phyloP scores from a whole-genome alignment of 176 grass and related monocot species.

The Puccinellia tenuiflora region DNA sequence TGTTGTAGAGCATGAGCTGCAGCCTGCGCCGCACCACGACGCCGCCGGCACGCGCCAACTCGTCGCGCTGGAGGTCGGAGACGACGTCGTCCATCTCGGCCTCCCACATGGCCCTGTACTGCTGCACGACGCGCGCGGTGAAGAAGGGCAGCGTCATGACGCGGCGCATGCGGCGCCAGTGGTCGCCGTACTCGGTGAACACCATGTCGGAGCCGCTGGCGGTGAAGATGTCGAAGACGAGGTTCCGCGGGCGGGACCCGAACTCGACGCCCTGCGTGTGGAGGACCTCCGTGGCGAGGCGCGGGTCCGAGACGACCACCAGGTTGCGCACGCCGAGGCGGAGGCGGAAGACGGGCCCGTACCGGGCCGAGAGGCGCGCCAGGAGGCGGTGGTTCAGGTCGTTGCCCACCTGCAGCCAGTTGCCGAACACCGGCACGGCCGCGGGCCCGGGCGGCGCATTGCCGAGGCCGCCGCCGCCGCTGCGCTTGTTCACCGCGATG shows the following conservation, averaged over 20 bases:
- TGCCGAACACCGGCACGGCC: slow-evolving; percentile 49
- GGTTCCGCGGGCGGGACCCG: slow-evolving; percentile 80
- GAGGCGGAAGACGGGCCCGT: slow-evolving; percentile 65
- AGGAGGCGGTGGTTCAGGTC: slow-evolving; percentile 82
- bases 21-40: slow-evolving; percentile 56
- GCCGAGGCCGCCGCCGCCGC: no score
- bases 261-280: slow-evolving; percentile 96
- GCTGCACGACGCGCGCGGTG: slow-evolving; percentile 63
- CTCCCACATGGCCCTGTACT: slow-evolving; percentile 69
- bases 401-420: slow-evolving; percentile 93
- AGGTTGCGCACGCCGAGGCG: slow-evolving; percentile 83
- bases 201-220: slow-evolving; percentile 77
- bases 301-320: slow-evolving; percentile 63
- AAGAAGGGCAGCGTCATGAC: slow-evolving; percentile 97
- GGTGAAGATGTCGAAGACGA: slow-evolving; percentile 95
- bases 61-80: background rate
- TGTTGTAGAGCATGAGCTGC: slow-evolving; percentile 95
- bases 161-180: slow-evolving; percentile 93
- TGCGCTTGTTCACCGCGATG: background rate
- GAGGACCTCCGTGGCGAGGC: slow-evolving; percentile 69
- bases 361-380: slow-evolving; percentile 42
- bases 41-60: background rate
- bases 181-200: slow-evolving; percentile 93
- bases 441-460: background rate
- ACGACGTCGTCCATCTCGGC: slow-evolving; percentile 45